These are phyloP conservation scores for Yarrowia sp. DNA, from an alignment of 805 yeast species.

Conservation along the genomic window DNA sequence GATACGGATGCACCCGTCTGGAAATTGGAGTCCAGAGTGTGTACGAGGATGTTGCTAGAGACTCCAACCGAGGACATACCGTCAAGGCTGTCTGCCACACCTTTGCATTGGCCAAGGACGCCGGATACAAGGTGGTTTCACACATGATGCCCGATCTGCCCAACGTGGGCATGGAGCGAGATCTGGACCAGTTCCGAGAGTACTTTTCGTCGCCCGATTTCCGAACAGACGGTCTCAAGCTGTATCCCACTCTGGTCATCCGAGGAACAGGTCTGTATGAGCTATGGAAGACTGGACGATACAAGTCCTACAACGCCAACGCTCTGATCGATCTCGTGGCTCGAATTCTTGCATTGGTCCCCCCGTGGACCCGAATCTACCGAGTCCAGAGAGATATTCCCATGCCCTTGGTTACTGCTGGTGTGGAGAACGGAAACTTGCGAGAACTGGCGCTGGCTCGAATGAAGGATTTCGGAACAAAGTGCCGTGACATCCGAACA, in stretches of 20 bases:
- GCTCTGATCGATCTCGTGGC: slow-evolving; percentile 94
- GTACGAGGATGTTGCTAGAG: slow-evolving; percentile 97
- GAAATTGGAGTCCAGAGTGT: slow-evolving; percentile 97
- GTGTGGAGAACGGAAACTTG: slow-evolving; percentile 96
- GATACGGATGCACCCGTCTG: slow-evolving; percentile 93
- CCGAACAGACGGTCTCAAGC: slow-evolving; percentile 92
- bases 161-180: slow-evolving; percentile 98
- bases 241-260: slow-evolving; percentile 93
- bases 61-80: slow-evolving; percentile 96
- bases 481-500: slow-evolving; percentile 93
- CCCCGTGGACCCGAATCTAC: slow-evolving; percentile 98
- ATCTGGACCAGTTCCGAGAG: slow-evolving; percentile 90
- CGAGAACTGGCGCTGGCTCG: slow-evolving; percentile 93
- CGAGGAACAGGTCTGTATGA: slow-evolving; percentile 97
- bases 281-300: slow-evolving; percentile 93
- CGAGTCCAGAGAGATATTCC: slow-evolving; percentile 99
- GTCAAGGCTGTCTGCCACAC: slow-evolving; percentile 95
- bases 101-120: slow-evolving; percentile 92
- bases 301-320: slow-evolving; percentile 91
- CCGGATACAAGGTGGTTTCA: slow-evolving; percentile 95
- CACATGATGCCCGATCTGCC: slow-evolving; percentile 99
- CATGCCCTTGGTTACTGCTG: slow-evolving; percentile 96
- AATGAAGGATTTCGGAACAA: slow-evolving; percentile 96
- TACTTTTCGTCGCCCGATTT: slow-evolving; percentile 96
- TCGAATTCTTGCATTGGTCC: slow-evolving; percentile 89